These are phyloP conservation scores for Trichoderma sp. DNA, from an alignment of 2,329 filamentous ascomycete genomes.

Conservation along the genomic window DNA sequence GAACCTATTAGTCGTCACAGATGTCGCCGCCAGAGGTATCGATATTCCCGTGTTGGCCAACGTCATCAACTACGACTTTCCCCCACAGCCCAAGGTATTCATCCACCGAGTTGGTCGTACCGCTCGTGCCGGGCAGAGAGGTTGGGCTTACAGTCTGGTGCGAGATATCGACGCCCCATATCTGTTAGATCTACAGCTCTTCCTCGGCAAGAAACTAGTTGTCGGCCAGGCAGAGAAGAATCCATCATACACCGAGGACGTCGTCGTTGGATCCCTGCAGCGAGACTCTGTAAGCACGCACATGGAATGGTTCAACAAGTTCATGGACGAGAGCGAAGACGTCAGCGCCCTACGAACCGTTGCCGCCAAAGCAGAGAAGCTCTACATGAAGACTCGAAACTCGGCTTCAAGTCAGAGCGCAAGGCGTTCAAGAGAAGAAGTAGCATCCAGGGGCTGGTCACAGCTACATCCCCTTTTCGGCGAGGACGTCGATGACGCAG, in stretches of 20 bases:
- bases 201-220: conserved; percentile 82
- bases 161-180: conserved; percentile 89
- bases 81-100: conserved; percentile 94
- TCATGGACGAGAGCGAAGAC: conserved; percentile 76
- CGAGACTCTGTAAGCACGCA: conserved; percentile 74
- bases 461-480: conserved; percentile 82
- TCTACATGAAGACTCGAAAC: conserved; percentile 88
- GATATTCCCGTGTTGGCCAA: conserved; percentile 96
- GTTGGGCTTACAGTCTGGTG: conserved; percentile 94
- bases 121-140: conserved; percentile 86
- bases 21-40: conserved; percentile 94
- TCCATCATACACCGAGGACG: conserved; percentile 77
- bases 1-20: conserved; percentile 92
- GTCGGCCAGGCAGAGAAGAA: conserved; percentile 68
- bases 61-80: conserved; percentile 98
- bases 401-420: conserved; percentile 89
- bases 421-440: conserved; percentile 79
- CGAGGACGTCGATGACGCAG: conserved; percentile 64
- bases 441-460: conserved; percentile 69
- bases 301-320: conserved; percentile 81
- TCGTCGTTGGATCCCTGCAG: conserved; percentile 77
- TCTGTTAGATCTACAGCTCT: conserved; percentile 89
- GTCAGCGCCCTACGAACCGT: conserved; percentile 72
- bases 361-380: conserved; percentile 84
- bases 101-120: conserved; percentile 96